These are phyloP conservation scores for Arabis alpina DNA, from an alignment of 345 rosid genomes.

Conservation along the genomic window DNA sequence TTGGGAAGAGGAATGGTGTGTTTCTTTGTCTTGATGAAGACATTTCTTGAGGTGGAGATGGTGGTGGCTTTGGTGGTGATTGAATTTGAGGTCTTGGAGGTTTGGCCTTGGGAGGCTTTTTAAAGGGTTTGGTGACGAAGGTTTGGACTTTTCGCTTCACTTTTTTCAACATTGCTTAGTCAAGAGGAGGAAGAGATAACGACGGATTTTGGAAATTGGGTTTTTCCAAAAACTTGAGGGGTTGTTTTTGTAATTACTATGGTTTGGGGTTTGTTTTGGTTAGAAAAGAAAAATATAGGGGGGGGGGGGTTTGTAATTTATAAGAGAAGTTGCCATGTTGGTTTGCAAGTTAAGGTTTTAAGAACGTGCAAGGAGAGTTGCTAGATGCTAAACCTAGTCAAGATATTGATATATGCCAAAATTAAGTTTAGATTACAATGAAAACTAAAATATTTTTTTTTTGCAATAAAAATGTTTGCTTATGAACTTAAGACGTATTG, in stretches of 20 bases:
- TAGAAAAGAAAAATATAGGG: background rate
- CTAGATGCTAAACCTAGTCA: conserved; percentile 34
- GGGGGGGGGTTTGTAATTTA: background rate
- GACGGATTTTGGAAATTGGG: conserved; percentile 14
- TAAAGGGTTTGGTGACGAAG: conserved; percentile 45
- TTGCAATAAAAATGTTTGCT: background rate
- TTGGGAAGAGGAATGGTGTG: conserved; percentile 72
- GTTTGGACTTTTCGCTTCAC: conserved; percentile 40
- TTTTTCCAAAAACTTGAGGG: conserved; percentile 6
- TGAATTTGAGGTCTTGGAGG: conserved; percentile 33
- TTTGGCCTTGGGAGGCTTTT: conserved; percentile 32
- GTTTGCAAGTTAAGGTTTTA: conserved; percentile 33
- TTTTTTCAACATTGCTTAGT: conserved; percentile 44
- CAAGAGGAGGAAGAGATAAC: conserved; percentile 32
- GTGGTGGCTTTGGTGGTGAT: conserved; percentile 35
- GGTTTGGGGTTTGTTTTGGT: background rate
- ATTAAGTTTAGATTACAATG: background rate
- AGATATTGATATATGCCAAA: background rate
- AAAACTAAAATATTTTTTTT: background rate
- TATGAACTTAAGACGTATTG: background rate
- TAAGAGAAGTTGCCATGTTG: background rate
- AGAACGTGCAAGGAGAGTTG: conserved; percentile 32
- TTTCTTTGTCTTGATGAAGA: conserved; percentile 26
- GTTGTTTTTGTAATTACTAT: background rate
- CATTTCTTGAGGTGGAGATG: conserved; percentile 41